phyloP scores from a whole-genome alignment of 306 rosid genomes.

The Inga leiocalycina region DNA sequence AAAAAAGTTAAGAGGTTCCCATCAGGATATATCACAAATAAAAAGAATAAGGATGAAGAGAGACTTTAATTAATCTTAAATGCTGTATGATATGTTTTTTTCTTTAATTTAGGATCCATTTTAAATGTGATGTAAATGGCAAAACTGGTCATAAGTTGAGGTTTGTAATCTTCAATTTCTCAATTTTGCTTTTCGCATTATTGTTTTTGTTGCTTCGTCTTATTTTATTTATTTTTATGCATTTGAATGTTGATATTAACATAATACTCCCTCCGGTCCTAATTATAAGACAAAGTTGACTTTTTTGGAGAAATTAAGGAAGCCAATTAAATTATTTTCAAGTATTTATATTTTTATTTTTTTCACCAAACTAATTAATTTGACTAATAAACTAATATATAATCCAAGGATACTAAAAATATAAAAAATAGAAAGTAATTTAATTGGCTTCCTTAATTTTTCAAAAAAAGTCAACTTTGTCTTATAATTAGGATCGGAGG shows the following conservation, averaged over 20 bases:
- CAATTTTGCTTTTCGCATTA: background rate
- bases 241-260: background rate
- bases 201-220: background rate
- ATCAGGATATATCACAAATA: conserved; percentile 32
- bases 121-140: conserved; percentile 43
- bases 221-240: background rate
- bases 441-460: too few species aligned
- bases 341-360: too few species aligned
- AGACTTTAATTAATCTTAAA: conserved; percentile 33
- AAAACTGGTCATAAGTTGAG: conserved; percentile 38
- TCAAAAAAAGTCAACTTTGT: too few species aligned
- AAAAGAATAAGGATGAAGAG: conserved; percentile 36
- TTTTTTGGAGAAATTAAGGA: too few species aligned
- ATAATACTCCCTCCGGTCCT: too few species aligned
- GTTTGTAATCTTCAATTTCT: conserved; percentile 11
- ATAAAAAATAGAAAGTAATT: too few species aligned
- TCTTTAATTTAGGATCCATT: conserved; percentile 33
- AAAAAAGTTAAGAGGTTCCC: conserved; percentile 23
- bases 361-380: too few species aligned
- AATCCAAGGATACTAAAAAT: too few species aligned
- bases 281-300: too few species aligned
- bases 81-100: background rate
- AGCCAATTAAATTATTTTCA: too few species aligned
- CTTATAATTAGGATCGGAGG: too few species aligned
- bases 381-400: too few species aligned